These are phyloP conservation scores for Cystoisospora suis DNA, from an alignment of 169 alveolate genomes.

Conservation along the genomic window DNA sequence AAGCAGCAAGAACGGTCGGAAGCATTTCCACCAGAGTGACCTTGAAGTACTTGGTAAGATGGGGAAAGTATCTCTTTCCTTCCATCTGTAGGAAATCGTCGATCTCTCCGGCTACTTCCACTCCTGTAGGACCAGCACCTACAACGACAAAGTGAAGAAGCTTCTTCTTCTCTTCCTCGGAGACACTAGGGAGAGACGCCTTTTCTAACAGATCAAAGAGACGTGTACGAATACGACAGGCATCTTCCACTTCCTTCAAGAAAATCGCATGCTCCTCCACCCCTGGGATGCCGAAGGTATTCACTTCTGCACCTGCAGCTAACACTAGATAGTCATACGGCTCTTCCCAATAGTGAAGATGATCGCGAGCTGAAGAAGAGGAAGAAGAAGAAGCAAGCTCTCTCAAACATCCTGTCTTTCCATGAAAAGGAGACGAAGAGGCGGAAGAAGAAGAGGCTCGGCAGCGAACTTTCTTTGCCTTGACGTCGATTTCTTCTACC, in stretches of 20 bases:
- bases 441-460: background rate
- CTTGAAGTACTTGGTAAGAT: background rate
- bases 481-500: slow-evolving; percentile 18
- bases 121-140: slow-evolving; percentile 74
- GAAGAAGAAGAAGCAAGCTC: background rate
- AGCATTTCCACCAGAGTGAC: slow-evolving; percentile 57
- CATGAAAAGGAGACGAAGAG: background rate
- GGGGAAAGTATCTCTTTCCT: slow-evolving; percentile 29
- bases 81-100: slow-evolving; percentile 50
- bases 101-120: slow-evolving; percentile 69
- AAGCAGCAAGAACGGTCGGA: slow-evolving; percentile 47
- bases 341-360: slow-evolving; percentile 44
- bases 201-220: slow-evolving; percentile 45
- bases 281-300: slow-evolving; percentile 64
- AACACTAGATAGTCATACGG: slow-evolving; percentile 64
- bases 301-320: slow-evolving; percentile 67
- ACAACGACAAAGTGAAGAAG: slow-evolving; percentile 69
- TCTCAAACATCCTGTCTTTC: too few relatives aligned
- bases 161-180: slow-evolving; percentile 52
- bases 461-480: slow-evolving; percentile 5
- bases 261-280: slow-evolving; percentile 64
- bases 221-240: slow-evolving; percentile 34
- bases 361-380: background rate
- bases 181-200: slow-evolving; percentile 39
- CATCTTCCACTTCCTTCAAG: slow-evolving; percentile 64